Evolutionary conservation across 1,139 yeast genomes (phyloP).

Genomic region (Blastobotrys apis): DNA sequence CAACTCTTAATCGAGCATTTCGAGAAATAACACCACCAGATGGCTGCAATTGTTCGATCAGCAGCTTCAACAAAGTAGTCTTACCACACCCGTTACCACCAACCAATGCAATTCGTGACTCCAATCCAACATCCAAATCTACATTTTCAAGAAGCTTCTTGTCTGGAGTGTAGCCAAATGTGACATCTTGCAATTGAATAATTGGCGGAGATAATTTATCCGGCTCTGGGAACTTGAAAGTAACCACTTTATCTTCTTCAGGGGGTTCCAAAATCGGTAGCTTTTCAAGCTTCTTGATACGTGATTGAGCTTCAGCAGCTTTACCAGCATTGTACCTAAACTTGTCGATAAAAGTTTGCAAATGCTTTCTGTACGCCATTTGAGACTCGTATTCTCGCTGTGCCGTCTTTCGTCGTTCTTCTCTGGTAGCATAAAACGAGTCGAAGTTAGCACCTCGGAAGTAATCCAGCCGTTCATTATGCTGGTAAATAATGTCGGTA

Average conservation of each 20-base stretch:
- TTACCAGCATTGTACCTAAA: constrained; percentile 96
- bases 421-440: constrained; percentile 86
- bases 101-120: constrained; percentile 90
- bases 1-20: constrained; percentile 85
- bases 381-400: constrained; percentile 94
- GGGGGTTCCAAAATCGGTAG: constrained; percentile 91
- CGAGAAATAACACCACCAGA: constrained; percentile 67
- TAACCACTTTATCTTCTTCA: constrained; percentile 80
- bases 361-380: constrained; percentile 90
- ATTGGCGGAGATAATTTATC: constrained; percentile 92
- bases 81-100: constrained; percentile 99
- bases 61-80: constrained; percentile 81
- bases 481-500: constrained; percentile 95
- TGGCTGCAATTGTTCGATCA: constrained; percentile 76
- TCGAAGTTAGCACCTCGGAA: constrained; percentile 94
- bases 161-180: constrained; percentile 73
- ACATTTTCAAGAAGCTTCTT: constrained; percentile 65
- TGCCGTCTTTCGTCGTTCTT: constrained; percentile 91
- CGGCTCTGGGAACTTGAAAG: constrained; percentile 93
- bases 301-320: constrained; percentile 94
- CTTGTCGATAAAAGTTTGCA: constrained; percentile 92
- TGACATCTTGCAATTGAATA: constrained; percentile 77
- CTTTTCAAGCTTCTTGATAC: constrained; percentile 93
- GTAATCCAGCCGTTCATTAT: constrained; percentile 92
- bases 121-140: constrained; percentile 86